These are phyloP conservation scores for Galerina marginata DNA, from an alignment of 768 basidiomycete genomes.

Conservation along the genomic window DNA sequence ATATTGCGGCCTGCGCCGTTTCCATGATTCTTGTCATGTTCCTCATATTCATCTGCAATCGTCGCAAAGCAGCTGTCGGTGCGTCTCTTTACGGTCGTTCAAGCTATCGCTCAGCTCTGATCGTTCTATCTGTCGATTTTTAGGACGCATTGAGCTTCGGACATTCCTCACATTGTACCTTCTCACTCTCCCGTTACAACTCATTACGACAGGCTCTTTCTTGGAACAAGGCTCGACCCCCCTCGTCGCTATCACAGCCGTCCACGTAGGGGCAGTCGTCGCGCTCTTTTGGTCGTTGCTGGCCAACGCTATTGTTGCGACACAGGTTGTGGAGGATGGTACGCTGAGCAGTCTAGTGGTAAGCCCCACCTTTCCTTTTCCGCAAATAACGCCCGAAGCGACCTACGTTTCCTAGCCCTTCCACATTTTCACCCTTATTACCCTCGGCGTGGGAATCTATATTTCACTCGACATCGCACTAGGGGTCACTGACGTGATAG, in stretches of 20 bases:
- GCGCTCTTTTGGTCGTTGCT: conserved; percentile 82
- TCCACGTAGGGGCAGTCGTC: conserved; percentile 81
- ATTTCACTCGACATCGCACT: conserved; percentile 85
- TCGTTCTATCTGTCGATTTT: not conserved
- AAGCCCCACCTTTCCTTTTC: conserved; percentile 29
- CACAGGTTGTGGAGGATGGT: conserved; percentile 94
- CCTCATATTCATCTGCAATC: conserved; percentile 62
- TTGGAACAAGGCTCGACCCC: conserved; percentile 77
- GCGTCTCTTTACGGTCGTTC: conserved; percentile 12
- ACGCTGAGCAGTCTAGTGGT: conserved; percentile 74
- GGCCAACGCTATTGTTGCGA: conserved; percentile 77
- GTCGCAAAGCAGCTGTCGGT: conserved; percentile 88
- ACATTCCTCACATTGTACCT: conserved; percentile 70
- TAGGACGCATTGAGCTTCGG: conserved; percentile 75
- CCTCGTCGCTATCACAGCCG: conserved; percentile 71
- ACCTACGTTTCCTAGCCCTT: conserved; percentile 57
- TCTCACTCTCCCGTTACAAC: conserved; percentile 76
- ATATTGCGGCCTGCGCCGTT: conserved; percentile 81
- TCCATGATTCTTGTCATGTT: conserved; percentile 64
- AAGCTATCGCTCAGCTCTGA: not conserved
- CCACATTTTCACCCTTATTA: conserved; percentile 53
- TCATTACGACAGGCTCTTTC: conserved; percentile 80
- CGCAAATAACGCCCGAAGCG: not conserved
- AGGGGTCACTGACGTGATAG: conserved; percentile 64
- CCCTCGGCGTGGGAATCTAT: conserved; percentile 79